These are phyloP conservation scores for Fomitiporia mediterranea DNA, from an alignment of 1,284 basidiomycete genomes.

Conservation along the genomic window DNA sequence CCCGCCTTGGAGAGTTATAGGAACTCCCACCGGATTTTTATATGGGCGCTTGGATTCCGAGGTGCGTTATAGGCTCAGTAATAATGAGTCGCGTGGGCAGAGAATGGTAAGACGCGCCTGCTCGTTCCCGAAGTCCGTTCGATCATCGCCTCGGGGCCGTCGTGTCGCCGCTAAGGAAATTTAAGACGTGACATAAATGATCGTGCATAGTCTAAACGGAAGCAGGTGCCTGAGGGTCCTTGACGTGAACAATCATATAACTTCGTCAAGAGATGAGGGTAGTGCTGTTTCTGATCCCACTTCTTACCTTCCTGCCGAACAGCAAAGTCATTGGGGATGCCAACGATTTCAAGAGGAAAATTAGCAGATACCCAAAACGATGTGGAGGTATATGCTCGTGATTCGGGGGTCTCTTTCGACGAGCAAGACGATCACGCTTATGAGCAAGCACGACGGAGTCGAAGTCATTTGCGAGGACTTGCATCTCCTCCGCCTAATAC, in stretches of 20 bases:
- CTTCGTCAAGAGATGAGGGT: too few relatives aligned
- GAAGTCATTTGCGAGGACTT: not conserved
- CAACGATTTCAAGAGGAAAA: not conserved
- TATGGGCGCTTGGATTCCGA: too few relatives aligned
- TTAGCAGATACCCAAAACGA: not conserved
- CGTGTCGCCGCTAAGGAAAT: too few relatives aligned
- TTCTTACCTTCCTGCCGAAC: not conserved
- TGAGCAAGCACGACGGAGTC: constrained; percentile 2
- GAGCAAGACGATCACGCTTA: not conserved
- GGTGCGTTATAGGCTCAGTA: too few relatives aligned
- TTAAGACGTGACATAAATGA: not conserved
- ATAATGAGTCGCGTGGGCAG: too few relatives aligned
- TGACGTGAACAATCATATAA: too few relatives aligned
- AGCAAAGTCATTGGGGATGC: not conserved
- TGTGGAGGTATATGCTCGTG: not conserved
- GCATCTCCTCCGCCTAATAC: not conserved
- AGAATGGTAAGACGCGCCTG: too few relatives aligned
- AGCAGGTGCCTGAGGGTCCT: not conserved
- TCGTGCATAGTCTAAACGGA: not conserved
- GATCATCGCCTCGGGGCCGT: too few relatives aligned
- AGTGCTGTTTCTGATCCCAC: not conserved
- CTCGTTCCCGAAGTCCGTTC: too few relatives aligned
- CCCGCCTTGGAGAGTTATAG: too few relatives aligned
- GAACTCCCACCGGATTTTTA: too few relatives aligned
- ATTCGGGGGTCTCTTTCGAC: constrained; percentile 2